Base-by-base conservation (phyloP, 108 stramenopile species). In the Nannochloropsis salina region DNA sequence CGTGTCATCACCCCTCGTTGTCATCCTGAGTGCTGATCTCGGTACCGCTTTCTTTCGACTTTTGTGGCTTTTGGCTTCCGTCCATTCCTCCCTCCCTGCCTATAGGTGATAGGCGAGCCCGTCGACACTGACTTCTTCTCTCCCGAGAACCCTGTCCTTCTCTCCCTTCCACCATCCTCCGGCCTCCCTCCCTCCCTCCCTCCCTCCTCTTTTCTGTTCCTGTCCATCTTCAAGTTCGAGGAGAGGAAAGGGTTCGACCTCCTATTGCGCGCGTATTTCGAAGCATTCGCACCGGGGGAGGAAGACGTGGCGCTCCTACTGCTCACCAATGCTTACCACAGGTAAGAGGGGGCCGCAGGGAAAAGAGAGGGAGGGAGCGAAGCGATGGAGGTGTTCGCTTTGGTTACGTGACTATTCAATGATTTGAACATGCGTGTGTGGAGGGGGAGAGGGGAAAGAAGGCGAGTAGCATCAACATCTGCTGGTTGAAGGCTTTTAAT, bases 221-320 rank as follows among this genome's bases (percentile, higher is more conserved):
- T 90, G 40, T 86, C 82, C 47, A 90, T 92, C 21, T 90, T 90
- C 83, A 92, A 92, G 87, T 92, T 84, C 45, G 92, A 92, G 86
- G 42, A 61, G 43, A 82, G 90, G n/a, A 90, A 92, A 83, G 90
- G 89, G 22, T 87, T 61, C 15, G 89, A 92, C 43, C 47, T 92
- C 18, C 88, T 92, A 40, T 22, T 92, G 2, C 5, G 44, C 12
- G 84, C 90, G 6, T 90, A 82, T 51, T 44, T 80, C 41, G 47
- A 9, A 9, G 88, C 82, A 5, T 90, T 90, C 79, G 22, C 84
- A 4, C 15, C 15, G 15, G 43, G 2, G 22, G 45, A 9, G n/a
- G 84, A 80, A 8, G 74, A n/a, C 3, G 80, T 82, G 1, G 42
- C 41, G 20, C 87, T 91, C 15, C 2, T 87, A 8, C 8, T 91